These are phyloP conservation scores for Coniochaeta sp. DNA, from an alignment of 2,329 filamentous ascomycete genomes.

Conservation along the genomic window DNA sequence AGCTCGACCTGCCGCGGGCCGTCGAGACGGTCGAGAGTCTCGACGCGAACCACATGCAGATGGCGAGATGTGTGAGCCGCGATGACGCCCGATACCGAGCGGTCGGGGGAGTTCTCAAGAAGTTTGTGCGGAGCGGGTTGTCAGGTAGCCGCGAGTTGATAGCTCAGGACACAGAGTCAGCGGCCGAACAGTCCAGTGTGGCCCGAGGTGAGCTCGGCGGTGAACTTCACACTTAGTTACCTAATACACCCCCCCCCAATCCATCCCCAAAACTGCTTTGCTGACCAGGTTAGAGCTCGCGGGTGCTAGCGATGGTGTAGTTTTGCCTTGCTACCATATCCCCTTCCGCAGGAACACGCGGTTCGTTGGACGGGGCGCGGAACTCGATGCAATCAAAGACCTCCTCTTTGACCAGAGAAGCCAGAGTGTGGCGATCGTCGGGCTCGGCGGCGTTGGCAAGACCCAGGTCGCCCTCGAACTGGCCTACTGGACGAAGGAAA, in stretches of 20 bases:
- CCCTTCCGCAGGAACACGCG: background rate
- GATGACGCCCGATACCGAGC: conserved; percentile 22
- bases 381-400: background rate
- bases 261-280: no score
- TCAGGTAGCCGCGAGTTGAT: no score
- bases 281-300: no score
- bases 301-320: no score
- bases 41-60: conserved; percentile 31
- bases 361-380: background rate
- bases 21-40: conserved; percentile 29
- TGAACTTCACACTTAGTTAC: no score
- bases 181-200: no score
- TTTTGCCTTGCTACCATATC: background rate
- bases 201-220: no score
- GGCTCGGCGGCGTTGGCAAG: conserved; percentile 30
- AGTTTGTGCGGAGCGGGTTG: conserved; percentile 12
- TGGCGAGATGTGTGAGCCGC: conserved; percentile 25
- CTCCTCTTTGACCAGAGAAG: background rate
- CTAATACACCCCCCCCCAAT: no score
- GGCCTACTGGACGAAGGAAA: conserved; percentile 24
- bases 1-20: conserved; percentile 22
- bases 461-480: conserved; percentile 28
- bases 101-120: conserved; percentile 19
- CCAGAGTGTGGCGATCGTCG: conserved; percentile 6
- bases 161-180: no score